Percentiles rank a stretch among this genome's conserved stretches.
phyloP scores from a whole-genome alignment of 23 red algal species.

The Pyropia haitanensis region DNA sequence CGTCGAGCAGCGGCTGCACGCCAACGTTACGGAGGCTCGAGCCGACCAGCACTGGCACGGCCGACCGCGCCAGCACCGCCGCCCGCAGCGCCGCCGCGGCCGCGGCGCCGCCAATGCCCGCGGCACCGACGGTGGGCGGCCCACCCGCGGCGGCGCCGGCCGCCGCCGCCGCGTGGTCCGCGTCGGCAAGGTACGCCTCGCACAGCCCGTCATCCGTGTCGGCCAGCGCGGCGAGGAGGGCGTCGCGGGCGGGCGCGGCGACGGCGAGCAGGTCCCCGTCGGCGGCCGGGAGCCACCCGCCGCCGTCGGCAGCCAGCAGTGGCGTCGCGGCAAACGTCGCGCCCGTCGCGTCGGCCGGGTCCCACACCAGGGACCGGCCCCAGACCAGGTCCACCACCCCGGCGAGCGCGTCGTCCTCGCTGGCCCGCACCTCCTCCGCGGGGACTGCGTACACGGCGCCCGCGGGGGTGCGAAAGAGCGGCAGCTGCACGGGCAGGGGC shows the following conservation, averaged over 20 bases:
- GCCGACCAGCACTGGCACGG: conserved; percentile 83
- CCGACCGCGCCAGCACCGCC: conserved; percentile 32
- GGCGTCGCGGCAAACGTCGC: no score
- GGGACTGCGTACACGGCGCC: no score
- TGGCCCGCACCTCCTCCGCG: no score
- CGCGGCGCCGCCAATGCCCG: conserved; percentile 3
- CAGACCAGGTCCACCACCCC: no score
- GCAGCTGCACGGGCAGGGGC: no score
- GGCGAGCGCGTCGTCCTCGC: no score
- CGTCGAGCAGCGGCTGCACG: conserved; percentile 74
- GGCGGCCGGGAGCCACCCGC: no score
- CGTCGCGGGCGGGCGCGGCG: conserved; percentile 20
- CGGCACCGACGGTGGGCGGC: background rate
- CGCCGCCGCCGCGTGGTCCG: background rate
- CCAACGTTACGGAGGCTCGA: conserved; percentile 66
- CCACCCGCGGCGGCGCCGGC: background rate
- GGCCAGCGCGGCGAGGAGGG: conserved; percentile 67
- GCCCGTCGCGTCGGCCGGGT: no score
- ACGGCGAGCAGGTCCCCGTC: no score
- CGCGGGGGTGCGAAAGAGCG: no score
- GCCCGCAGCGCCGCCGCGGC: conserved; percentile 41
- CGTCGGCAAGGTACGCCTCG: conserved; percentile 33
- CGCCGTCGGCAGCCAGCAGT: no score
- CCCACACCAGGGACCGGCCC: no score
- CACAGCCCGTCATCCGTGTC: conserved; percentile 76